These are phyloP conservation scores for Naganishia vishniacii DNA, from an alignment of 768 basidiomycete species.

Conservation along the genomic window DNA sequence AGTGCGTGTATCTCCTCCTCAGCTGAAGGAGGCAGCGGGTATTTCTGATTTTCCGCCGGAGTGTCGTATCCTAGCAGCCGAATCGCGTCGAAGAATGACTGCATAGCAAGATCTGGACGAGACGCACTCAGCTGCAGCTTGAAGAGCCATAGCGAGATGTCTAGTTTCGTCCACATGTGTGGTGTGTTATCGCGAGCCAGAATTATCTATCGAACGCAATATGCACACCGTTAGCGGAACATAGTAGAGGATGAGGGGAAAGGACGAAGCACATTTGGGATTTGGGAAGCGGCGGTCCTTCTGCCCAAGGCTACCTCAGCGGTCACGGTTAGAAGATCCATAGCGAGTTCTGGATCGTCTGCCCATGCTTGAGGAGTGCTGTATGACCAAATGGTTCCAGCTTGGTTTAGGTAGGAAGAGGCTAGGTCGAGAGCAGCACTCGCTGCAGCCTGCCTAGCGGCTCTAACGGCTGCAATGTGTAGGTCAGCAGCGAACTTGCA, in stretches of 20 bases:
- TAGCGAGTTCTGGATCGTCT: slow-evolving; percentile 5
- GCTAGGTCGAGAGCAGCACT: slow-evolving; percentile 23
- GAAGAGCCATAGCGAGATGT: slow-evolving; percentile 19
- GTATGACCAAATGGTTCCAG: not conserved
- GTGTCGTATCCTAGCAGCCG: slow-evolving; percentile 16
- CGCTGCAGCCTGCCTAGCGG: slow-evolving; percentile 16
- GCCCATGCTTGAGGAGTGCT: slow-evolving; percentile 6
- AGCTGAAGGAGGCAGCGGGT: not conserved
- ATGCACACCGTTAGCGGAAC: not conserved
- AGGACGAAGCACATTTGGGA: not conserved
- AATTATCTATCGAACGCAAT: not conserved
- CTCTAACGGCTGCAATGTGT: slow-evolving; percentile 1
- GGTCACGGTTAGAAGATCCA: slow-evolving; percentile 8
- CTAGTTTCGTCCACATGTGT: slow-evolving; percentile 1
- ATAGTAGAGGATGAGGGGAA: not conserved
- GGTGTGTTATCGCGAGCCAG: not conserved
- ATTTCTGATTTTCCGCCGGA: not conserved
- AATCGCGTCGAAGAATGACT: slow-evolving; percentile 11
- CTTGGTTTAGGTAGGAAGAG: not conserved
- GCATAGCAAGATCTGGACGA: slow-evolving; percentile 3
- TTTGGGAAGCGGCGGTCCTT: slow-evolving; percentile 7
- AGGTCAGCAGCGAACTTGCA: no score
- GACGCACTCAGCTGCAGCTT: slow-evolving; percentile 5
- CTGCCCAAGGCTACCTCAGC: slow-evolving; percentile 19
- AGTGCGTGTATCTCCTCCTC: not conserved